phyloP scores from a whole-genome alignment of 2,329 filamentous ascomycete genomes.

The Aspergillus persii region DNA sequence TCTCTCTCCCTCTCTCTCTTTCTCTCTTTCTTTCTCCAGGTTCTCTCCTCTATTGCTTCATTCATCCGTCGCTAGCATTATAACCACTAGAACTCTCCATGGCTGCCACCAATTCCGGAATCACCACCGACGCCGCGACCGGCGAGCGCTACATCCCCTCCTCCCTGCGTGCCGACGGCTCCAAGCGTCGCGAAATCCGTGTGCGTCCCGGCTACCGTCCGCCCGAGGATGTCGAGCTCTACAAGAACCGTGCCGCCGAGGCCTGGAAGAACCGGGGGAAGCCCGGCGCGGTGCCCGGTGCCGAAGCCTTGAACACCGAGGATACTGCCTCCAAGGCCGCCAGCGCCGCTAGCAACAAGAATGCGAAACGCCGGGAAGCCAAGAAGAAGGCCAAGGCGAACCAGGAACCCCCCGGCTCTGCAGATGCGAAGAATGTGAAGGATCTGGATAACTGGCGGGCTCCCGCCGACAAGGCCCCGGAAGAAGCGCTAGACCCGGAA shows the following conservation, averaged over 20 bases:
- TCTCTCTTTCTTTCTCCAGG: background rate
- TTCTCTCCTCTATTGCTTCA: background rate
- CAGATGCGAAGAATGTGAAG: slow-evolving; percentile 23
- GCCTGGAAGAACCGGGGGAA: slow-evolving; percentile 73
- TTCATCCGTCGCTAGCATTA: background rate
- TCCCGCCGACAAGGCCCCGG: slow-evolving; percentile 21
- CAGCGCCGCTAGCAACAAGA: slow-evolving; percentile 69
- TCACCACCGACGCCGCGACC: slow-evolving; percentile 70
- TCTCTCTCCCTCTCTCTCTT: too few species aligned
- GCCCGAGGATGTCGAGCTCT: slow-evolving; percentile 91
- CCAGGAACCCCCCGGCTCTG: slow-evolving; percentile 48
- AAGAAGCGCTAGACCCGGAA: slow-evolving; percentile 59
- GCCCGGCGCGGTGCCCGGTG: slow-evolving; percentile 69
- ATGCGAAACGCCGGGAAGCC: slow-evolving; percentile 74
- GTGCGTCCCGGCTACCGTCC: slow-evolving; percentile 91
- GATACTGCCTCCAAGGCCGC: slow-evolving; percentile 40
- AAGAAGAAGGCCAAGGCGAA: slow-evolving; percentile 61
- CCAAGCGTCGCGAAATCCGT: slow-evolving; percentile 88
- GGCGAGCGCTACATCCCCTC: slow-evolving; percentile 88
- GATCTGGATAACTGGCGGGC: slow-evolving; percentile 34
- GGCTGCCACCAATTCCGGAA: slow-evolving; percentile 60
- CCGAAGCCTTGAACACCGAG: slow-evolving; percentile 57
- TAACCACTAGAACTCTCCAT: slow-evolving; percentile 24
- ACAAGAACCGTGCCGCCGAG: slow-evolving; percentile 88
- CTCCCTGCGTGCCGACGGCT: slow-evolving; percentile 82